Evolutionary conservation across 345 rosid genomes (phyloP), one percentile per base, ranked within the genome.

Genomic region (Dipteronia sinensis): DNA sequence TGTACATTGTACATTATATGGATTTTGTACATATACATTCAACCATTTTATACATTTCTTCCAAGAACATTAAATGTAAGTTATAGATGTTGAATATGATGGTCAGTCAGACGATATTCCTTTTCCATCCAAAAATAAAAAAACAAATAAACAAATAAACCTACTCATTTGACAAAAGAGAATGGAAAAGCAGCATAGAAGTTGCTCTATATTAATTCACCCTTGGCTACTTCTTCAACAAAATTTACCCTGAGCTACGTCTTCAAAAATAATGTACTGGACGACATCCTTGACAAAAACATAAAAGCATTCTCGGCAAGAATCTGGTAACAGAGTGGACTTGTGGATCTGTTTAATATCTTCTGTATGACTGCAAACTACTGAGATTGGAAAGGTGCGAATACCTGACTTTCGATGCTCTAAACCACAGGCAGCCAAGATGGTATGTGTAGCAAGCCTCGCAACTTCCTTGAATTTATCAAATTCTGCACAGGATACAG

Each of bases 381-480:
- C 73, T 0, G 74, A 47, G 40, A 76, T 77, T 4, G 82, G 83
- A 65, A 80, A 49, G 17, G 77, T 31, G 10, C 44, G 78, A 42
- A 44, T 15, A 5, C 65, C 27, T 13, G 83, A 67, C 76, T 83
- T 78, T 15, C 88, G 77, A 23, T 76, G 88, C 79, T 76, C 85
- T 38, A 86, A 78, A 38, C 89, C 88, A 75, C 87, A 89, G 0
- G 83, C 90, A 10, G 86, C 91, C 84, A 87, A 76, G 59, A 84
- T 78, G 61, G 90, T 78, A 66, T 89, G 91, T 0, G 90, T 90
- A 13, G 89, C 85, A 20, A 72, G 78, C 79, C 91, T 82, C 1
- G 91, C 90, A 2, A 89, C 82, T 80, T 77, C 86, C 81, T 89
- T 90, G 74, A 87, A 90, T 15, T 62, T 49, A 67, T 85, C 68